A percentile compares a stretch with the other conserved stretches of the same genome.
Evolutionary conservation across 139 green algal genomes (phyloP).

Genomic region (Coelastrella sp.): DNA sequence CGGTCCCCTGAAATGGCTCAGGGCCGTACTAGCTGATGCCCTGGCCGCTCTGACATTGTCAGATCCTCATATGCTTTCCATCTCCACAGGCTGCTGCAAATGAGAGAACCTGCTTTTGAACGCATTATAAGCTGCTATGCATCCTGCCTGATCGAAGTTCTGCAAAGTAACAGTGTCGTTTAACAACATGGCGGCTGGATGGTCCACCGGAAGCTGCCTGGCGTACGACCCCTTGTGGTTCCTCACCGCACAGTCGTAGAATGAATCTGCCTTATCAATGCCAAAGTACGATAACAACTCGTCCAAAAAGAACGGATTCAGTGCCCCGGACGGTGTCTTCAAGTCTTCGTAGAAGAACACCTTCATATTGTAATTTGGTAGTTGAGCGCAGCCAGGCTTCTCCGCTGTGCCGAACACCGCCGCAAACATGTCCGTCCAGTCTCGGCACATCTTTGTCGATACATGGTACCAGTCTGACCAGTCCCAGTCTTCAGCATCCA

Average conservation of each 20-base stretch:
- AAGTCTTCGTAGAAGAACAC: constrained; percentile 37
- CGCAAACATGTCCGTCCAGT: constrained; percentile 26
- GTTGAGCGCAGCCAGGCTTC: neutral
- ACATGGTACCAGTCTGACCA: constrained; percentile 29
- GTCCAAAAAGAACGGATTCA: constrained; percentile 30
- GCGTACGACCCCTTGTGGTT: constrained; percentile 20
- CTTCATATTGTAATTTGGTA: constrained; percentile 24
- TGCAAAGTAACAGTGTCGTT: neutral
- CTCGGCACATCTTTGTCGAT: constrained; percentile 12
- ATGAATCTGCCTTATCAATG: constrained; percentile 2
- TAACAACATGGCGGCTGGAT: neutral
- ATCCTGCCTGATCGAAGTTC: neutral
- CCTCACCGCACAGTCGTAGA: constrained; percentile 20
- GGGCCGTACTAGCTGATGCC: too few species aligned
- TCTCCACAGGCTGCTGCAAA: neutral
- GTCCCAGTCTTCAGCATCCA: constrained; percentile 19
- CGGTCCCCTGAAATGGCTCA: too few species aligned
- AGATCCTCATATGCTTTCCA: too few species aligned
- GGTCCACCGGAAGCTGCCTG: constrained; percentile 1
- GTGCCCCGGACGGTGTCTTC: neutral
- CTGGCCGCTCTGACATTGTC: too few species aligned
- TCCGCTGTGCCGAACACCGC: constrained; percentile 13
- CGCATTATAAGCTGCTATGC: neutral
- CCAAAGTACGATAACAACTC: constrained; percentile 20
- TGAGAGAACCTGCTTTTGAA: neutral